Evolutionary conservation across 2,329 filamentous ascomycete genomes (phyloP).

Genomic region (Colletotrichum scovillei): DNA sequence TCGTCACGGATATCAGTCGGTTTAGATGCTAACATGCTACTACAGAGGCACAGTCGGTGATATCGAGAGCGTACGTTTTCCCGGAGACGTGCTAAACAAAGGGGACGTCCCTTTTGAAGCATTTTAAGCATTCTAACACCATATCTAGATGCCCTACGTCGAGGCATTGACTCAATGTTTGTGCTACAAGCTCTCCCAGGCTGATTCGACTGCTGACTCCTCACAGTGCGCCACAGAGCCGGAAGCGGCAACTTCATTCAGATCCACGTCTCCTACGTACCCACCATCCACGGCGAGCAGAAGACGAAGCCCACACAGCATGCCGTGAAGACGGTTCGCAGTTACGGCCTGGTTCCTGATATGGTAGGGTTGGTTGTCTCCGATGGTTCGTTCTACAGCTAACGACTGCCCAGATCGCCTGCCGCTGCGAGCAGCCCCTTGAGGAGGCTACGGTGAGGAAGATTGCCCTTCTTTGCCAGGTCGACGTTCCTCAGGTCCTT

Average conservation of each 20-base stretch:
- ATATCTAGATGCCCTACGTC: constrained; percentile 76
- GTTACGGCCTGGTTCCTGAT: constrained; percentile 79
- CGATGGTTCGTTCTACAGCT: not conserved
- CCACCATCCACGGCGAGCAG: constrained; percentile 76
- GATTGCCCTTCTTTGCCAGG: constrained; percentile 89
- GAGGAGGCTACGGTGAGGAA: constrained; percentile 82
- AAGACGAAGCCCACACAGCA: constrained; percentile 98
- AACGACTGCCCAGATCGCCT: constrained; percentile 75
- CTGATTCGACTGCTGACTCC: not conserved
- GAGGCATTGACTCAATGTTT: constrained; percentile 80
- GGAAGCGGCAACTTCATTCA: constrained; percentile 86
- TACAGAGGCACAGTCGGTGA: constrained; percentile 65
- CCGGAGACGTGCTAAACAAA: not conserved
- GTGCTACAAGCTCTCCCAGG: not conserved
- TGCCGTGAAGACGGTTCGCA: constrained; percentile 85
- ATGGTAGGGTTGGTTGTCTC: constrained; percentile 60
- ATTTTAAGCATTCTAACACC: not conserved
- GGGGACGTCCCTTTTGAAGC: no score
- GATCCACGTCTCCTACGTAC: constrained; percentile 91
- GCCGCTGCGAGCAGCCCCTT: constrained; percentile 84
- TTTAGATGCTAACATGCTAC: not conserved
- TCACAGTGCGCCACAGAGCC: constrained; percentile 69
- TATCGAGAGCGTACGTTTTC: constrained; percentile 71
- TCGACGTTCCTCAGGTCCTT: constrained; percentile 86
- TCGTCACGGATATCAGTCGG: not conserved